phyloP scores from a whole-genome alignment of 352 stramenopile species.

The Phytopythium cucurbitacearum region DNA sequence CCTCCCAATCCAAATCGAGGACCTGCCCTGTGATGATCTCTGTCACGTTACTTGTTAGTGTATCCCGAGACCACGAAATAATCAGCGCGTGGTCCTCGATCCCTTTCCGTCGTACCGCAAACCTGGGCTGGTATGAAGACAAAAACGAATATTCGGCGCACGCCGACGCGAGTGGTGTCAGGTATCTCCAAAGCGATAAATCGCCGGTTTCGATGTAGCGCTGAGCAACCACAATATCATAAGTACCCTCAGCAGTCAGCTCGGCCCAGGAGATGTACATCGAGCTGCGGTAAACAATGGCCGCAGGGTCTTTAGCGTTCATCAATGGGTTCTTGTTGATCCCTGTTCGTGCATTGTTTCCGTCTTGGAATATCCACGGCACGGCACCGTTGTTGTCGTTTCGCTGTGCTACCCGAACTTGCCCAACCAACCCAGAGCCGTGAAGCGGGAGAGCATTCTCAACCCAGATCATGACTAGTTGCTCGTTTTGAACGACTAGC shows the following conservation, averaged over 20 bases:
- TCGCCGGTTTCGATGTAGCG: conserved; percentile 56
- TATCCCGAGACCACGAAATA: conserved; percentile 59
- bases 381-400: conserved; percentile 49
- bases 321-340: conserved; percentile 47
- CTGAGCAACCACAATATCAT: conserved; percentile 43
- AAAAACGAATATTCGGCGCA: conserved; percentile 29
- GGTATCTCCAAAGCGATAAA: conserved; percentile 44
- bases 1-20: conserved; percentile 37
- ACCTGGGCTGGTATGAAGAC: conserved; percentile 32
- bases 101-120: conserved; percentile 38
- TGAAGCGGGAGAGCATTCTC: conserved; percentile 24
- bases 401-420: conserved; percentile 49
- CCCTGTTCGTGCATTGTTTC: conserved; percentile 26
- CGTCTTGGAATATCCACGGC: conserved; percentile 76
- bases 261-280: conserved; percentile 69
- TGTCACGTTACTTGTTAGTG: conserved; percentile 23
- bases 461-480: conserved; percentile 58
- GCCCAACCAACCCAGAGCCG: conserved; percentile 21
- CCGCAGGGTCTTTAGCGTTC: conserved; percentile 36
- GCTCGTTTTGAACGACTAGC: conserved; percentile 54
- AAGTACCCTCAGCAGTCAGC: conserved; percentile 23
- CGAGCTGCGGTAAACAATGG: conserved; percentile 38
- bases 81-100: conserved; percentile 49
- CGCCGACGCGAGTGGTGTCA: conserved; percentile 25
- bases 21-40: conserved; percentile 47